These are phyloP conservation scores for Pseudocercospora eumusae DNA, from an alignment of 2,329 filamentous ascomycete species.

Conservation along the genomic window DNA sequence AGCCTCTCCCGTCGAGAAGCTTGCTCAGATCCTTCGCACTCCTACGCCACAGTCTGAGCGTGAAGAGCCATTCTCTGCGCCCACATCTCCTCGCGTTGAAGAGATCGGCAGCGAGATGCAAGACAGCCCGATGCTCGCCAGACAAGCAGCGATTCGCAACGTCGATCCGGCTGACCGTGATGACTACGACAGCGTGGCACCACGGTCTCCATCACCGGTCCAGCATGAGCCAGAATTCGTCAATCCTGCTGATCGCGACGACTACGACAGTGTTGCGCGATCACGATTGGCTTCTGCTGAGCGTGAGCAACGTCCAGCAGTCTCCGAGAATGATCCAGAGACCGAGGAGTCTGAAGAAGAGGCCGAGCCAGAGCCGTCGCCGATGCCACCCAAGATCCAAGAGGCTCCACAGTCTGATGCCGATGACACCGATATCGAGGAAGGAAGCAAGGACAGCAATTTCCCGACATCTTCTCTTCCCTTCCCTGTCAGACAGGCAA, in stretches of 20 bases:
- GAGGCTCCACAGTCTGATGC: slow-evolving; percentile 2
- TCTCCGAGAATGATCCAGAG: background rate
- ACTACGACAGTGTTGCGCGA: background rate
- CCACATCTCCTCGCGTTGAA: background rate
- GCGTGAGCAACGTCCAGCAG: background rate
- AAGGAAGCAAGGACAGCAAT: background rate
- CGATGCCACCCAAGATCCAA: background rate
- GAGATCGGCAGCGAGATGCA: slow-evolving; percentile 5
- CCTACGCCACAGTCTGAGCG: slow-evolving; percentile 3
- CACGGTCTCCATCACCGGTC: background rate
- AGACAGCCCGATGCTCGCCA: background rate
- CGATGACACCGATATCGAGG: background rate
- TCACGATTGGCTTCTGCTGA: background rate
- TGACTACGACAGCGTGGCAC: slow-evolving; percentile 4
- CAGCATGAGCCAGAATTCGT: background rate
- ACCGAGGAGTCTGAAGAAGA: background rate
- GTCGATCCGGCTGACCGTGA: slow-evolving; percentile 3
- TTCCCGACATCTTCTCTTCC: background rate
- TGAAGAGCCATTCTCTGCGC: background rate
- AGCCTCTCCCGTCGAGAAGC: slow-evolving; percentile 1
- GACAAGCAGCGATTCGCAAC: background rate
- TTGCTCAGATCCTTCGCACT: background rate
- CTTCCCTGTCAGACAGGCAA: background rate
- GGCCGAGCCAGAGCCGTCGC: background rate
- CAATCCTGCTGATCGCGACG: background rate